Evolutionary conservation across 2,329 filamentous ascomycete genomes (phyloP).

Genomic region (Coniochaeta sp.): DNA sequence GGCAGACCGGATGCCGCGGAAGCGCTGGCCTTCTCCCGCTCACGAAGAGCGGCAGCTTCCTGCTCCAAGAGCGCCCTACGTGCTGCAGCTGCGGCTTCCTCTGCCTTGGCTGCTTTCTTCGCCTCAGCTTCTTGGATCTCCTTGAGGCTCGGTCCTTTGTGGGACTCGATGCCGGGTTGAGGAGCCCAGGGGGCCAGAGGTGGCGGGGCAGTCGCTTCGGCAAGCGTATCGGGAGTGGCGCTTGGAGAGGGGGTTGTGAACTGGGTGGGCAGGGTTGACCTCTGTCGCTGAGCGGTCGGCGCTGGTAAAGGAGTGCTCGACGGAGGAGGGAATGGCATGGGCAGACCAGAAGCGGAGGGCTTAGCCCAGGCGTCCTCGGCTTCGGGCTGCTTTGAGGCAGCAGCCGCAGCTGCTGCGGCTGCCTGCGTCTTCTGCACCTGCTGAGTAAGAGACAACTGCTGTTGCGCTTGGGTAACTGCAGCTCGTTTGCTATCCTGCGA

Average conservation of each 20-base stretch:
- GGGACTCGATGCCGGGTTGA: conserved; percentile 60
- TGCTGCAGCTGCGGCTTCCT: conserved; percentile 71
- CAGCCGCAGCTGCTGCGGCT: conserved; percentile 31
- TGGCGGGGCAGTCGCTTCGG: conserved; percentile 39
- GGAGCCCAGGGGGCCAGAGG: conserved; percentile 94
- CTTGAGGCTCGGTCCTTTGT: conserved; percentile 85
- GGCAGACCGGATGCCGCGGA: conserved; percentile 73
- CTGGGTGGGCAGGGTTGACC: conserved; percentile 75
- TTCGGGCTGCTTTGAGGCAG: conserved; percentile 52
- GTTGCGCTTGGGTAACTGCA: conserved; percentile 15
- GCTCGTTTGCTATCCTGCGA: conserved; percentile 10
- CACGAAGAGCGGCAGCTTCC: conserved; percentile 55
- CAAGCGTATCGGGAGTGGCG: conserved; percentile 60
- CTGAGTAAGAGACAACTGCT: conserved; percentile 67
- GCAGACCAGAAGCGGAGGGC: conserved; percentile 56
- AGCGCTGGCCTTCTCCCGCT: conserved; percentile 51
- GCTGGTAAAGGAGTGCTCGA: conserved; percentile 80
- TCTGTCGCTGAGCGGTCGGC: conserved; percentile 77
- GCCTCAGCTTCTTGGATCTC: conserved; percentile 97
- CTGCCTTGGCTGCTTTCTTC: conserved; percentile 81
- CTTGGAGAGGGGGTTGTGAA: conserved; percentile 61
- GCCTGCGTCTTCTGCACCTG: conserved; percentile 72
- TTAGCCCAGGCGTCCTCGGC: conserved; percentile 41
- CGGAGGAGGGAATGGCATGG: conserved; percentile 68
- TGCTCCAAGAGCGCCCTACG: conserved; percentile 75